phyloP scores from a whole-genome alignment of 2,329 filamentous ascomycete genomes.

The Aspergillus arachidicola region DNA sequence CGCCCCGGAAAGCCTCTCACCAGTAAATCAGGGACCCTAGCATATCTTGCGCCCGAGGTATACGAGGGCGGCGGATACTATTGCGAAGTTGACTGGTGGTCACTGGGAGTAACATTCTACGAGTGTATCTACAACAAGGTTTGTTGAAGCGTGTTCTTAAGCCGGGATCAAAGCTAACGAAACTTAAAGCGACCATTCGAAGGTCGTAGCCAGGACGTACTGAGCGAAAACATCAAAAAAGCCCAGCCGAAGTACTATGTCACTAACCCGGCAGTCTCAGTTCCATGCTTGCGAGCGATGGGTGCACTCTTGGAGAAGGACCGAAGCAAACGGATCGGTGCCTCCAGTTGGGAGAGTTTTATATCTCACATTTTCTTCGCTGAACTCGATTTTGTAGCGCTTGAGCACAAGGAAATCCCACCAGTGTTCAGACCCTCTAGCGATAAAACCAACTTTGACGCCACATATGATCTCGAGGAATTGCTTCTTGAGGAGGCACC shows the following conservation, averaged over 20 bases:
- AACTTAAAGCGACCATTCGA: slow-evolving; percentile 79
- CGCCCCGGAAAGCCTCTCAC: slow-evolving; percentile 79
- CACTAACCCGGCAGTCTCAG: slow-evolving; percentile 85
- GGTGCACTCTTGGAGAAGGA: slow-evolving; percentile 80
- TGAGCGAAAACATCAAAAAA: slow-evolving; percentile 79
- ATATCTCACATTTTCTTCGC: slow-evolving; percentile 88
- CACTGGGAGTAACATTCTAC: slow-evolving; percentile 94
- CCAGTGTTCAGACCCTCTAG: slow-evolving; percentile 92
- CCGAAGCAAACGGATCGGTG: slow-evolving; percentile 78
- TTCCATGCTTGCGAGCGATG: slow-evolving; percentile 87
- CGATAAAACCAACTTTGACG: slow-evolving; percentile 98
- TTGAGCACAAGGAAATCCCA: slow-evolving; percentile 85
- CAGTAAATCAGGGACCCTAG: slow-evolving; percentile 94
- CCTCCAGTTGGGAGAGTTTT: slow-evolving; percentile 79
- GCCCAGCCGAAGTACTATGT: slow-evolving; percentile 86
- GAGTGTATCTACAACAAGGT: slow-evolving; percentile 99
- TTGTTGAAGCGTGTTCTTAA: slow-evolving; percentile 26
- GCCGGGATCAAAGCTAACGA: slow-evolving; percentile 31
- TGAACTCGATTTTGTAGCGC: slow-evolving; percentile 76
- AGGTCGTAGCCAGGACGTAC: slow-evolving; percentile 77
- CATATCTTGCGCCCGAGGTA: slow-evolving; percentile 94
- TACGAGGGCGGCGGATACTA: slow-evolving; percentile 89
- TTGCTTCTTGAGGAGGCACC: slow-evolving; percentile 91
- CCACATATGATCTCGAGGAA: slow-evolving; percentile 96
- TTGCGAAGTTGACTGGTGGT: slow-evolving; percentile 97